phyloP scores from a whole-genome alignment of 1,139 yeast species.

The Hyphopichia pseudoburtonii region DNA sequence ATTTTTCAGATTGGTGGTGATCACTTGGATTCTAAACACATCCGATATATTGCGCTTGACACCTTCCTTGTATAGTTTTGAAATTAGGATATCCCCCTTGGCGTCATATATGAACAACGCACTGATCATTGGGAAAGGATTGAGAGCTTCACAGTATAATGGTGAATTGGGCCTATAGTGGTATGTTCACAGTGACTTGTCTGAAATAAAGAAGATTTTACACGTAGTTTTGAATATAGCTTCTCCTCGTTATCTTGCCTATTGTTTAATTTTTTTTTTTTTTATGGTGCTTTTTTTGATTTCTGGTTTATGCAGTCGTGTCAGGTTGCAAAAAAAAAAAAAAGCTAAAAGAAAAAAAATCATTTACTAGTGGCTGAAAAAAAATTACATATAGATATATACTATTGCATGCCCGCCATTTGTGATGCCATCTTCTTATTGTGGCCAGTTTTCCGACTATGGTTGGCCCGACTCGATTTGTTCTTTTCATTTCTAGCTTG shows the following conservation, averaged over 20 bases:
- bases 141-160: too few species aligned
- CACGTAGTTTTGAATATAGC: too few species aligned
- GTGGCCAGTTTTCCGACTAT: conserved; percentile 62
- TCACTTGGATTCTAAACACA: conserved; percentile 87
- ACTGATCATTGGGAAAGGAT: conserved; percentile 71
- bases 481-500: conserved; percentile 52
- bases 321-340: too few species aligned
- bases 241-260: neutral
- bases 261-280: neutral
- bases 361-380: neutral
- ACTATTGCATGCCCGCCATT: conserved; percentile 43
- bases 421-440: conserved; percentile 58
- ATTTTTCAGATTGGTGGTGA: conserved; percentile 42
- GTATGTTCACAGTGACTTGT: too few species aligned
- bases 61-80: conserved; percentile 71
- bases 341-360: too few species aligned
- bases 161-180: too few species aligned
- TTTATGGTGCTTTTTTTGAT: neutral
- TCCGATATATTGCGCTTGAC: conserved; percentile 72
- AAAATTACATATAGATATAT: neutral
- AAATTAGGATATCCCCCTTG: conserved; percentile 83
- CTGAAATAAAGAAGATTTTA: too few species aligned
- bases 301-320: too few species aligned
- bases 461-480: conserved; percentile 60
- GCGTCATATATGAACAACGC: conserved; percentile 76